phyloP scores from a whole-genome alignment of 2,329 filamentous ascomycete genomes.

The Neurospora sp. region DNA sequence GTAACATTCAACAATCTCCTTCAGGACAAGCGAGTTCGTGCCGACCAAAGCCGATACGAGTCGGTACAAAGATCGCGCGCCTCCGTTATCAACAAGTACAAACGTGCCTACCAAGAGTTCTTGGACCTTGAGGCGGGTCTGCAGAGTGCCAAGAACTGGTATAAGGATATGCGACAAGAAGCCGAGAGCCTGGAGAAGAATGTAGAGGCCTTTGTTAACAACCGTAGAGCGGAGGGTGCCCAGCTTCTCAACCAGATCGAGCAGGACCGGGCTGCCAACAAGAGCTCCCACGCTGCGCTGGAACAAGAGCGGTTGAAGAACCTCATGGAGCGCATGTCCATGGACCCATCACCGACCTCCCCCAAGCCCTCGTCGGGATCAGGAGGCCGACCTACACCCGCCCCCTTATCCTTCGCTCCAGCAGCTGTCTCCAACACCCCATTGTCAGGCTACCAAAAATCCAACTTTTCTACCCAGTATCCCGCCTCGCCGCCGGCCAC shows the following conservation, averaged over 20 bases:
- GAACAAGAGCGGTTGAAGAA: conserved; percentile 79
- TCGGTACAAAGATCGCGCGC: conserved; percentile 73
- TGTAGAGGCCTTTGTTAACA: conserved; percentile 94
- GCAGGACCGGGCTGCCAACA: conserved; percentile 57
- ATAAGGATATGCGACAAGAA: conserved; percentile 90
- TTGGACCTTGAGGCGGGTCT: conserved; percentile 81
- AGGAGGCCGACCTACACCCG: conserved; percentile 20
- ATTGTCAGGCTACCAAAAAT: conserved; percentile 36
- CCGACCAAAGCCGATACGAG: conserved; percentile 95
- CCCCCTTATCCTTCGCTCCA: conserved; percentile 27
- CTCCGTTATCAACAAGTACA: conserved; percentile 76
- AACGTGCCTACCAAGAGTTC: conserved; percentile 85
- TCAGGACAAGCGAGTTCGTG: conserved; percentile 86
- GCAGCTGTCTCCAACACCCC: conserved; percentile 22
- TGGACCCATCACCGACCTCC: conserved; percentile 51
- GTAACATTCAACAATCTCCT: conserved; percentile 76
- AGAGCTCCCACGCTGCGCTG: conserved; percentile 57
- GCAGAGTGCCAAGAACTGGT: conserved; percentile 83
- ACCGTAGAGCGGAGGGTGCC: conserved; percentile 81
- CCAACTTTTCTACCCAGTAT: conserved; percentile 48
- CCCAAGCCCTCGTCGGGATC: conserved; percentile 26
- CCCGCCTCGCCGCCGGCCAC: conserved; percentile 46
- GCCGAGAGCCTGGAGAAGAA: conserved; percentile 90
- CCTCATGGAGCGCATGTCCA: conserved; percentile 91
- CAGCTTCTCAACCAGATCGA: conserved; percentile 86